These are phyloP conservation scores for Cordyceps cicadae DNA, from an alignment of 2,329 filamentous ascomycete species.

Conservation along the genomic window DNA sequence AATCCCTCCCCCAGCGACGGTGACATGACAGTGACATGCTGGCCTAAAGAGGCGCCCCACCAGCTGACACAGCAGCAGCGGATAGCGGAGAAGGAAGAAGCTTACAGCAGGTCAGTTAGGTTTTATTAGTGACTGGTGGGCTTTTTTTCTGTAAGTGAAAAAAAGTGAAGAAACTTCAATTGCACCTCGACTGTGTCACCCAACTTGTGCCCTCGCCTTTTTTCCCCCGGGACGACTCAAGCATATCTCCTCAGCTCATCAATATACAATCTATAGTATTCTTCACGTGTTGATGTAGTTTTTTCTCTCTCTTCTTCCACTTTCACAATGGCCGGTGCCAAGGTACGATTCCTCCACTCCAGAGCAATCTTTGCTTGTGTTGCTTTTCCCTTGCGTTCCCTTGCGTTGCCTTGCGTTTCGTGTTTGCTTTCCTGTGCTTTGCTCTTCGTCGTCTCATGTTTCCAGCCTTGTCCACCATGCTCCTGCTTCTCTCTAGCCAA, in stretches of 20 bases:
- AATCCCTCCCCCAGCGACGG: background rate
- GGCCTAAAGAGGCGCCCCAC: slow-evolving; percentile 1
- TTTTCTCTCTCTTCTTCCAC: background rate
- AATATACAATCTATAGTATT: background rate
- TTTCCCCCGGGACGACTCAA: no score
- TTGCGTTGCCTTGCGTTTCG: background rate
- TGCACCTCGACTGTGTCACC: slow-evolving; percentile 3
- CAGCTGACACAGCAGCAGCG: slow-evolving; percentile 5
- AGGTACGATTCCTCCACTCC: slow-evolving; percentile 2
- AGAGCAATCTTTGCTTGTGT: background rate
- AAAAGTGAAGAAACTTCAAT: slow-evolving; percentile 7
- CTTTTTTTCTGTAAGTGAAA: background rate
- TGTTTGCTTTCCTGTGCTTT: background rate
- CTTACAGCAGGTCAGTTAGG: background rate
- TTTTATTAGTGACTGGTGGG: background rate
- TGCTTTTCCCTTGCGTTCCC: background rate
- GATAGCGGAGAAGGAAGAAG: background rate
- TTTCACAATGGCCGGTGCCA: slow-evolving; percentile 8
- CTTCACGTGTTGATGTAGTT: slow-evolving; percentile 7
- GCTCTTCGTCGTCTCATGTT: background rate
- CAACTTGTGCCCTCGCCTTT: background rate
- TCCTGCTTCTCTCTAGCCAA: background rate
- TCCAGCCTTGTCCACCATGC: background rate
- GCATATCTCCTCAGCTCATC: background rate
- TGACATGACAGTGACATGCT: slow-evolving; percentile 10